Evolutionary conservation across 164 flowering plant species (phyloP).

Genomic region (Stephania yunnanensis): DNA sequence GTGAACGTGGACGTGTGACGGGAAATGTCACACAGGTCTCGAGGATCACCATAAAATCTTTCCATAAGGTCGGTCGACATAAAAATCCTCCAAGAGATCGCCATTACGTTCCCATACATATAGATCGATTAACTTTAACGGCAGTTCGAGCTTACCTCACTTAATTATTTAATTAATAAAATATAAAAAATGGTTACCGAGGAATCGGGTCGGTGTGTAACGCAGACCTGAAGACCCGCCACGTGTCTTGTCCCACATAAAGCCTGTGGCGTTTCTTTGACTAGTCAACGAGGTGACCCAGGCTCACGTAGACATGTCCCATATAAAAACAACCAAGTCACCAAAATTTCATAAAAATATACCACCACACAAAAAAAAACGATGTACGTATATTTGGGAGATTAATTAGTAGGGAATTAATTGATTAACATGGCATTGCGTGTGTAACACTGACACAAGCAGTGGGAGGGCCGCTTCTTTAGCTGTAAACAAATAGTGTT

Average conservation of each 20-base stretch:
- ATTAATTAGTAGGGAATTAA: background rate
- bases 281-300: background rate
- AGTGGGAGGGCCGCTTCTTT: background rate
- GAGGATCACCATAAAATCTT: background rate
- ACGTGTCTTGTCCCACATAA: background rate
- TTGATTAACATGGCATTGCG: background rate
- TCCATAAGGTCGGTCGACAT: background rate
- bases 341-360: too few relatives aligned
- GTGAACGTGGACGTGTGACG: background rate
- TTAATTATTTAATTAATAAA: background rate
- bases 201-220: constrained; percentile 14
- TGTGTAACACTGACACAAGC: background rate
- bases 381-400: background rate
- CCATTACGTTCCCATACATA: background rate
- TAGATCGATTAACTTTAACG: background rate
- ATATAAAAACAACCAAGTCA: background rate
- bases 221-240: background rate
- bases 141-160: background rate
- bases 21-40: background rate
- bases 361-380: background rate
- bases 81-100: background rate
- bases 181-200: constrained; percentile 6
- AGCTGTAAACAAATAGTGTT: background rate
- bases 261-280: background rate
- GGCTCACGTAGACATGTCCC: constrained; percentile 6